Conservation (phyloP, 768 basidiomycete species). For the Hypholoma fasciculare region DNA sequence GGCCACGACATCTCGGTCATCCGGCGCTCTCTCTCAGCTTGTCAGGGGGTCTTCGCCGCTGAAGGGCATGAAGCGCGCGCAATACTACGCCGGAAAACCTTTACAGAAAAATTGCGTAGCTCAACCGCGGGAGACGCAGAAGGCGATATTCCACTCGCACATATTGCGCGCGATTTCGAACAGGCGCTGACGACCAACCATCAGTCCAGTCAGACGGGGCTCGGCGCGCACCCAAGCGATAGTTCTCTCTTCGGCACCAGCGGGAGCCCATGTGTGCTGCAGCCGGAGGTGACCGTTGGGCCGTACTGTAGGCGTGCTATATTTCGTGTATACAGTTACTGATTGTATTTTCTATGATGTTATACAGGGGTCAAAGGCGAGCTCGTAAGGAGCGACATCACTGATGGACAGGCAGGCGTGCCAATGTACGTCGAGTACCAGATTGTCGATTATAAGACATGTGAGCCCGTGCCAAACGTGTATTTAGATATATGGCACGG, state of each 20-base stretch:
- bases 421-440: slow-evolving; percentile 1
- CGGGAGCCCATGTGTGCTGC: background rate
- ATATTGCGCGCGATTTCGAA: background rate
- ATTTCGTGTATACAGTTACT: background rate
- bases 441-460: background rate
- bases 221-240: background rate
- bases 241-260: background rate
- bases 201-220: background rate
- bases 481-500: slow-evolving; percentile 4
- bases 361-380: slow-evolving; percentile 2
- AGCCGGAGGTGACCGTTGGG: background rate
- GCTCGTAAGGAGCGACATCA: background rate
- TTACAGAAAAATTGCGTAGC: background rate
- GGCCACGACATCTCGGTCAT: background rate
- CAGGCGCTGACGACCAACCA: background rate
- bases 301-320: background rate
- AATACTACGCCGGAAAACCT: background rate
- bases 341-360: background rate
- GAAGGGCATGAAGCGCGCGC: background rate
- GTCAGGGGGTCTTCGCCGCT: background rate
- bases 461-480: background rate
- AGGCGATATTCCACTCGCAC: background rate
- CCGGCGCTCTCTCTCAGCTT: background rate
- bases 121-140: no score
- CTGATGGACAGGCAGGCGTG: background rate